Base-by-base conservation (phyloP, 495 filamentous ascomycete genomes). In the Parachaetomium inaequale region DNA sequence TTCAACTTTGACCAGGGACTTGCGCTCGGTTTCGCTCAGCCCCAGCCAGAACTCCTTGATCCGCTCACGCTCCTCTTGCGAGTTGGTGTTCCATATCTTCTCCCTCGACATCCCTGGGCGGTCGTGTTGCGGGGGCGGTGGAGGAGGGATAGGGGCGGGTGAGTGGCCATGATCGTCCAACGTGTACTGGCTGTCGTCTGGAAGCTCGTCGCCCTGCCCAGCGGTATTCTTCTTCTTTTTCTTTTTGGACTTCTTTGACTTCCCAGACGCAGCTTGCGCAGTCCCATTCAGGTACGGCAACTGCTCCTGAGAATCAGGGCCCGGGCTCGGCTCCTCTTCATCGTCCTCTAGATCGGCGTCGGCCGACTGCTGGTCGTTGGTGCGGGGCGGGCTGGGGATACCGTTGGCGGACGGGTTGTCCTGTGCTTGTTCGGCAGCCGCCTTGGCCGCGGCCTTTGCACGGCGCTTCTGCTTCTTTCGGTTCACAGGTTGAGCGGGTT, bases 31-130 rank as follows among this genome's bases (percentile, higher is more conserved):
- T 72, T 99, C 95, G 60, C 91, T 91, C 28, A 99, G 76, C n/a
- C 91, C 92, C 36, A 99, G 82, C 94, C 94, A 99, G 76, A 98
- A 99, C 59, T 96, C 90, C 69, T 96, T 95, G 71, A 99, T 99
- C 63, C 94, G 88, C 73, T 97, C 92, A 15, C 94, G 87, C 74
- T 99, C 94, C 73, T 98, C 92, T 59, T 88, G 83, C 6, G 88
- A 92, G 34, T 89, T 93, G 7, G 92, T 97, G 69, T 98, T 96
- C 94, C 94, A 99, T 73, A 98, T 96, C 72, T 88, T 90, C 65
- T 94, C 91, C 70, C 88, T 90, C 4, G 82, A 81, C 45, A 81
- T 81, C 32, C 81, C 78, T 0, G 77, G 69, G 2, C 72, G 75
- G 73, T 56, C 75, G 66, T 47, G 70, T 25, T 63, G 66, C 17